These are phyloP conservation scores for Penicillium sp. DNA, from an alignment of 2,329 filamentous ascomycete species.

Conservation along the genomic window DNA sequence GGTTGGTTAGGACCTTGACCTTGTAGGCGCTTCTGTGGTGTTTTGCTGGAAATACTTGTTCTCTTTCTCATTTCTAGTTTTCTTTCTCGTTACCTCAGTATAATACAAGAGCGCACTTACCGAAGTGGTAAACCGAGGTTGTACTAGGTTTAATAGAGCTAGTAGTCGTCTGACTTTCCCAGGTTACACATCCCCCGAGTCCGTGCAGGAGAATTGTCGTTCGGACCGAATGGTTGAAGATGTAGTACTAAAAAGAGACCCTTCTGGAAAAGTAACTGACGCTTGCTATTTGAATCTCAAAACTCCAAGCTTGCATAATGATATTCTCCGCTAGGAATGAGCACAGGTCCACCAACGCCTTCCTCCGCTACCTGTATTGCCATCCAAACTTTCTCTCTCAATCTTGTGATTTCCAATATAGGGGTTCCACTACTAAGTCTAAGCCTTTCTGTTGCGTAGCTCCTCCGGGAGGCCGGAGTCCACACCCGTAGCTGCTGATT, in stretches of 20 bases:
- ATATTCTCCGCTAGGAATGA: background rate
- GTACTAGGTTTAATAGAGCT: background rate
- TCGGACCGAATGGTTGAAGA: too few relatives aligned
- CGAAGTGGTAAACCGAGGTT: background rate
- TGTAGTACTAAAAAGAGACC: background rate
- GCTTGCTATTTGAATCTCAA: background rate
- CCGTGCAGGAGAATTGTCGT: too few relatives aligned
- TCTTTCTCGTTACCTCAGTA: constrained; percentile 12
- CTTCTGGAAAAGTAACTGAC: background rate
- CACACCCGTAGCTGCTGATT: constrained; percentile 28
- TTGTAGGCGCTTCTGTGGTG: constrained; percentile 34
- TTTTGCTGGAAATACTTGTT: constrained; percentile 24
- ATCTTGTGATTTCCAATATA: background rate
- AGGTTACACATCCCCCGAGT: too few relatives aligned
- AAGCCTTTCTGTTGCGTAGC: constrained; percentile 60
- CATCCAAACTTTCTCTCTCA: background rate
- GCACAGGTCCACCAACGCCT: background rate
- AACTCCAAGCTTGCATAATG: background rate
- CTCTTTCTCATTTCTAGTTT: constrained; percentile 20
- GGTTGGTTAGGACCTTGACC: background rate
- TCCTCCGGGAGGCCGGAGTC: constrained; percentile 87
- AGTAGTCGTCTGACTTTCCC: too few relatives aligned
- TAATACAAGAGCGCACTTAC: background rate
- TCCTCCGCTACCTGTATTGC: background rate
- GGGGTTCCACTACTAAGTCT: constrained; percentile 9